Conservation (phyloP, 1,284 basidiomycete genomes). For the Chiua sp. region DNA sequence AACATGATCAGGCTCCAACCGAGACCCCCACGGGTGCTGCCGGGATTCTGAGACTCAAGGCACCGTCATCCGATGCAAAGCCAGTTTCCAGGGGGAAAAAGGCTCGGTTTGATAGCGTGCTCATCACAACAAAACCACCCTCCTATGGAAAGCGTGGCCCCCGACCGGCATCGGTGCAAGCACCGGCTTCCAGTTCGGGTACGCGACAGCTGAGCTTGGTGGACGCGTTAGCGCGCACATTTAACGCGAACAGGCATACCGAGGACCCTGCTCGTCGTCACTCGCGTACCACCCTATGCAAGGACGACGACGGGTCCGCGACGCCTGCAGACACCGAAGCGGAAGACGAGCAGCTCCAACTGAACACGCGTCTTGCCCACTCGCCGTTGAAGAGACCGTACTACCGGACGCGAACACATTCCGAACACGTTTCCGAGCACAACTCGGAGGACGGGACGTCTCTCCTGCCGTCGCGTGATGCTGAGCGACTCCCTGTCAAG, state of each 20-base stretch:
- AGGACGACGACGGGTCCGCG: conserved; percentile 5
- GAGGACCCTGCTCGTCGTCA: not conserved
- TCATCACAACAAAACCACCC: conserved; percentile 22
- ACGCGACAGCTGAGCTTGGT: conserved; percentile 21
- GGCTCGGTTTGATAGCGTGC: conserved; percentile 24
- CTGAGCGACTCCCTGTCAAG: conserved; percentile 22
- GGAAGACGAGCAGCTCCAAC: conserved; percentile 20
- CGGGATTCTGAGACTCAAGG: not conserved
- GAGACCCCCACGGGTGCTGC: not conserved
- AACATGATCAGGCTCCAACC: not conserved
- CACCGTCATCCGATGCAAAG: not conserved
- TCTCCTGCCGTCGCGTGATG: not conserved
- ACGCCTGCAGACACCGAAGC: conserved; percentile 24
- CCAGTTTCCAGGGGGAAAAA: conserved; percentile 13
- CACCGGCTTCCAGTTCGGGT: not conserved
- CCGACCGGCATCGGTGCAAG: not conserved
- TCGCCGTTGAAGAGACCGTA: conserved; percentile 6
- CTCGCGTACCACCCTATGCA: not conserved
- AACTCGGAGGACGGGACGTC: conserved; percentile 16
- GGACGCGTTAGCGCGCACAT: conserved; percentile 30
- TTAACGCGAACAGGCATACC: conserved; percentile 30
- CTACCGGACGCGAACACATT: not conserved
- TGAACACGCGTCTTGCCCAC: conserved; percentile 22
- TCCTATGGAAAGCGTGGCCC: not conserved
- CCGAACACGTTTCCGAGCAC: conserved; percentile 11